Evolutionary conservation across 257 asterid species (phyloP), one percentile per base, ranked within the genome.

Genomic region (Jaltomata sinuosa): DNA sequence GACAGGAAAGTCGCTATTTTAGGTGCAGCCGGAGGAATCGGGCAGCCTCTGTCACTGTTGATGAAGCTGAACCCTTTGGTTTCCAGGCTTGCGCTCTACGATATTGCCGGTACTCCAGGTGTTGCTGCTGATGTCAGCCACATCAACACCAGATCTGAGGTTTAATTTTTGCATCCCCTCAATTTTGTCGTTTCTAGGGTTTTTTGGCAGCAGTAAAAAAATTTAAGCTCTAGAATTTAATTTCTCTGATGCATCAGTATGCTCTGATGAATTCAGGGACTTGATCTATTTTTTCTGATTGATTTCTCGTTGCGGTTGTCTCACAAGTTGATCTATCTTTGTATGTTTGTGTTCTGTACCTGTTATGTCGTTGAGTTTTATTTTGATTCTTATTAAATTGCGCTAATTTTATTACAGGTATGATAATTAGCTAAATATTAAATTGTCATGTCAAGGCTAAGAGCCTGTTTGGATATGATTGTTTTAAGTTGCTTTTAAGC

Each of bases 41-140:
- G 94, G 4, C 93, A 92, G 87, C 93, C 97, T 15, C 82, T 93
- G 0, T 90, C 97, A 57, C 94, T 93, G 38, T 89, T 93, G 22
- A 92, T 93, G 97, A 93, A 93, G 88, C 67, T 93, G 84, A 93
- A 93, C 49, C 97, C 94, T 50, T 89, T 90, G 54, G 94, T 94
- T 15, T 92, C 97, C 45, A 86, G 72, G 6, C 95, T 91, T 76
- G 88, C 94, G 25, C 97, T 93, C 83, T 93, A 92, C 83, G 97
- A 93, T 90, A 90, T 93, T 69, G 94, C 95, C 54, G 95, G 91
- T 0, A 93, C 97, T 3, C 97, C 94, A 38, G 96, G 97, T 21
- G 97, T 93, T 7, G 93, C 97, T 25, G 96, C 97, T 52, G 97
- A 93, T 49, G 93, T 92, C 80, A 91, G 97, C 91, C 97, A 93